These are phyloP conservation scores for Aspergillus sp. DNA, from an alignment of 2,329 filamentous ascomycete species.

Conservation along the genomic window DNA sequence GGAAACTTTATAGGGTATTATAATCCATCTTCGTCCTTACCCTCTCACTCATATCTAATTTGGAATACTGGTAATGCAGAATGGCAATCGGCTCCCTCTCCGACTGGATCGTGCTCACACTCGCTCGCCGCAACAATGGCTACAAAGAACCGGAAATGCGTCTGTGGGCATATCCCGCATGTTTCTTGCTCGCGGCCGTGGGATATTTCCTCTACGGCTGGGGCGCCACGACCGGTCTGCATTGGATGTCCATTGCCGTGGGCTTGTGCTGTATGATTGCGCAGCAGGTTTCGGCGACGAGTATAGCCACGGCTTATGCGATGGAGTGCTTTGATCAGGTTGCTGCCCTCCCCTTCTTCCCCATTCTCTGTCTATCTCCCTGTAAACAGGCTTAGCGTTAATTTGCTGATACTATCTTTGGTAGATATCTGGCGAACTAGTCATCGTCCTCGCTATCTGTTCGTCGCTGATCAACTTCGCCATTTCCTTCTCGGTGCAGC, in stretches of 20 bases:
- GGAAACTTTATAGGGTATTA: slow-evolving; percentile 25
- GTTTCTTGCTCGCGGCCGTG: slow-evolving; percentile 24
- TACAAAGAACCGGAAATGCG: slow-evolving; percentile 34
- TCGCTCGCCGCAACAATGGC: slow-evolving; percentile 27
- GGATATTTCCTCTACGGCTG: slow-evolving; percentile 36
- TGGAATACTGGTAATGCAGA: slow-evolving; percentile 19
- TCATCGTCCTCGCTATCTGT: slow-evolving; percentile 31
- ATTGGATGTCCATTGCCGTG: slow-evolving; percentile 31
- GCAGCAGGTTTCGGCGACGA: slow-evolving; percentile 34
- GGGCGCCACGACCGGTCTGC: slow-evolving; percentile 26
- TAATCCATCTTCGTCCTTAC: neutral
- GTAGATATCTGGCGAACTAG: slow-evolving; percentile 31
- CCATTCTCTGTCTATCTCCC: slow-evolving; percentile 2
- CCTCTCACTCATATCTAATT: neutral
- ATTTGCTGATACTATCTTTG: neutral
- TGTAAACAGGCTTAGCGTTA: neutral
- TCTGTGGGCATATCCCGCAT: slow-evolving; percentile 28
- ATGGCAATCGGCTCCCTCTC: slow-evolving; percentile 33
- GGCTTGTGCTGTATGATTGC: slow-evolving; percentile 34
- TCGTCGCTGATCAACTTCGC: slow-evolving; percentile 28
- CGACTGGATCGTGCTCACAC: slow-evolving; percentile 24
- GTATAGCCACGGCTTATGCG: slow-evolving; percentile 34
- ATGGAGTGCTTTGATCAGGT: slow-evolving; percentile 36
- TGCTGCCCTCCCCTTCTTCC: slow-evolving; percentile 2
- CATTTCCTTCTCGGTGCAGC: slow-evolving; percentile 33